A percentile compares a stretch with the other conserved stretches of the same genome.
These are phyloP conservation scores for Lactarius psammicola DNA, from an alignment of 768 basidiomycete genomes.

Conservation along the genomic window DNA sequence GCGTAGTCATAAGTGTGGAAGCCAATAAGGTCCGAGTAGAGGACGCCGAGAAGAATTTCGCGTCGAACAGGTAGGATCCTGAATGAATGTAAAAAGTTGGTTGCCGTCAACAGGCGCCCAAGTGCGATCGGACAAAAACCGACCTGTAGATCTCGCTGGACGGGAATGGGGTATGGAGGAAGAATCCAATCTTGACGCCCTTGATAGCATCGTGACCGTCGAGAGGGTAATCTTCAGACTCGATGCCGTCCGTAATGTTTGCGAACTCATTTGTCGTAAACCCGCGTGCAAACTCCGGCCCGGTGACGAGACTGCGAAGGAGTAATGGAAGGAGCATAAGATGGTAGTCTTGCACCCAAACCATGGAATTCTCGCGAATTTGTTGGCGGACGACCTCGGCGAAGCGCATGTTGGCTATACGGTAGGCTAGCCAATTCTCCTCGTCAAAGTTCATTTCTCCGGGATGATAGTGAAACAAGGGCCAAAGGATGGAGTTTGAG, in stretches of 20 bases:
- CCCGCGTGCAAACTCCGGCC: conserved; percentile 53
- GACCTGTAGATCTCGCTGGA: conserved; percentile 96
- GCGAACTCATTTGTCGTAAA: conserved; percentile 60
- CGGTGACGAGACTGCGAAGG: conserved; percentile 84
- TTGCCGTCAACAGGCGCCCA: conserved; percentile 5
- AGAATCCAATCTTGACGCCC: conserved; percentile 95
- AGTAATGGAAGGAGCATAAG: conserved; percentile 98
- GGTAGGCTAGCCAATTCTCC: conserved; percentile 96
- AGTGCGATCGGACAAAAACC: conserved; percentile 31
- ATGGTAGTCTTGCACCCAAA: conserved; percentile 99
- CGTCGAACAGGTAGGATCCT: conserved; percentile 96
- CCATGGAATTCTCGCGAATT: conserved; percentile 84
- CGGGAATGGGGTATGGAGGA: conserved; percentile 98
- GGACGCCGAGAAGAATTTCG: conserved; percentile 93
- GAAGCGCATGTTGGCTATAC: conserved; percentile 93
- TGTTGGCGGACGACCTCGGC: conserved; percentile 84
- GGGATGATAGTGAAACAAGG: conserved; percentile 98
- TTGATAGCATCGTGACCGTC: conserved; percentile 43
- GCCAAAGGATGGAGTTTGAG: conserved; percentile 99
- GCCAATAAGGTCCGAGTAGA: conserved; percentile 96
- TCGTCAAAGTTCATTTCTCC: conserved; percentile 99
- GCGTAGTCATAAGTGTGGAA: conserved; percentile 99
- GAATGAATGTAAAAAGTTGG: conserved; percentile 11
- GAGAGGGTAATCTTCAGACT: conserved; percentile 45
- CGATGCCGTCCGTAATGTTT: conserved; percentile 71